These are phyloP conservation scores for Trametes punicea DNA, from an alignment of 768 basidiomycete genomes.

Conservation along the genomic window DNA sequence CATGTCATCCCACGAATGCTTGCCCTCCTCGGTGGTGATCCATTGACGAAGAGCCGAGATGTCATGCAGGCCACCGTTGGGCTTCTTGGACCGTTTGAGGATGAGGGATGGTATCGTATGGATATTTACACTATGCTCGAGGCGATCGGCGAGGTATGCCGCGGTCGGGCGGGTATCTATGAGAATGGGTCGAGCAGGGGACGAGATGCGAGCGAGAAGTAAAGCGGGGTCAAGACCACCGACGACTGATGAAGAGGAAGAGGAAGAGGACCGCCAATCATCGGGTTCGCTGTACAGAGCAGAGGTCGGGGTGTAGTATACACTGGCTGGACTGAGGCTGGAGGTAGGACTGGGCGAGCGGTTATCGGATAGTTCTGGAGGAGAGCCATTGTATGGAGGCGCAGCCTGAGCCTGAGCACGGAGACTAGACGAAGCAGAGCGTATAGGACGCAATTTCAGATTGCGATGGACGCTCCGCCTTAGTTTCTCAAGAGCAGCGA, in stretches of 20 bases:
- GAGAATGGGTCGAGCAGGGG: constrained; percentile 59
- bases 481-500: constrained; percentile 64
- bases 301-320: constrained; percentile 55
- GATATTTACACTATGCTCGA: constrained; percentile 74
- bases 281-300: constrained; percentile 30
- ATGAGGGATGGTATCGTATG: constrained; percentile 83
- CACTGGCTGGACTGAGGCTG: constrained; percentile 36
- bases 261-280: constrained; percentile 21
- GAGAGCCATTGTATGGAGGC: constrained; percentile 24
- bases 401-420: constrained; percentile 22
- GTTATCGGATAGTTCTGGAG: constrained; percentile 31
- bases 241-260: constrained; percentile 23
- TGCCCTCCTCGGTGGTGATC: constrained; percentile 76
- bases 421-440: constrained; percentile 38
- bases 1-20: constrained; percentile 64
- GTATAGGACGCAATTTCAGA: constrained; percentile 73
- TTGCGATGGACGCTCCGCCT: constrained; percentile 74
- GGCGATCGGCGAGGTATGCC: constrained; percentile 59
- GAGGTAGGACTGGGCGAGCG: constrained; percentile 46
- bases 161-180: constrained; percentile 79
- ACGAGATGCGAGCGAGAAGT: constrained; percentile 45
- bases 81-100: constrained; percentile 77
- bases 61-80: constrained; percentile 61
- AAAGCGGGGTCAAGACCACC: constrained; percentile 44
- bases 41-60: constrained; percentile 74